A percentile compares a stretch with the other conserved stretches of the same genome.
phyloP scores from a whole-genome alignment of 2,329 filamentous ascomycete species.

The Ascochyta koolunga region DNA sequence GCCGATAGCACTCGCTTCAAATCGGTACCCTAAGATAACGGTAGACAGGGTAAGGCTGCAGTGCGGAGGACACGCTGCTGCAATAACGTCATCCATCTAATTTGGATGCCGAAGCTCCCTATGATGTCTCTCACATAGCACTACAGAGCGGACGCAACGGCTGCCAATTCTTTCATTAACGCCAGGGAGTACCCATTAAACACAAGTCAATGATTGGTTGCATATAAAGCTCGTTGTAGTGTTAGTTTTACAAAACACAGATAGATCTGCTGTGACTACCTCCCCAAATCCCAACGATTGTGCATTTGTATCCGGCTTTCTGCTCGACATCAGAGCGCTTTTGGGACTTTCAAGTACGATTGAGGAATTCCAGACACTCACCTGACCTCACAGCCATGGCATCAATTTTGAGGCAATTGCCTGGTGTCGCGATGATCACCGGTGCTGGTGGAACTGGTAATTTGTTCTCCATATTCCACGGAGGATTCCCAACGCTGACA shows the following conservation, averaged over 20 bases:
- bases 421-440: slow-evolving; percentile 42
- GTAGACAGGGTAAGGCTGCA: too few species aligned
- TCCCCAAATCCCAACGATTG: too few species aligned
- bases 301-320: too few species aligned
- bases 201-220: too few species aligned
- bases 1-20: slow-evolving; percentile 13
- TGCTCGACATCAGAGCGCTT: too few species aligned
- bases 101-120: background rate
- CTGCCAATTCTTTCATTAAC: too few species aligned
- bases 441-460: slow-evolving; percentile 45
- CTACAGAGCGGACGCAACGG: too few species aligned
- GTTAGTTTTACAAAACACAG: too few species aligned
- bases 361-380: background rate
- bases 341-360: background rate
- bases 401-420: slow-evolving; percentile 20
- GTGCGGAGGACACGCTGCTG: background rate
- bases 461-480: background rate
- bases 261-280: too few species aligned
- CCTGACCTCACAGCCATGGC: slow-evolving; percentile 1
- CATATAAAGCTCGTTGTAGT: too few species aligned
- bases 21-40: slow-evolving; percentile 5
- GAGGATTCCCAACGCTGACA: background rate
- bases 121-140: background rate
- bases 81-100: background rate
- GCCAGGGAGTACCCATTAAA: too few species aligned